Evolutionary conservation across 768 basidiomycete species (phyloP), one percentile per base, ranked within the genome.

Genomic region (Daedaleopsis nitida): DNA sequence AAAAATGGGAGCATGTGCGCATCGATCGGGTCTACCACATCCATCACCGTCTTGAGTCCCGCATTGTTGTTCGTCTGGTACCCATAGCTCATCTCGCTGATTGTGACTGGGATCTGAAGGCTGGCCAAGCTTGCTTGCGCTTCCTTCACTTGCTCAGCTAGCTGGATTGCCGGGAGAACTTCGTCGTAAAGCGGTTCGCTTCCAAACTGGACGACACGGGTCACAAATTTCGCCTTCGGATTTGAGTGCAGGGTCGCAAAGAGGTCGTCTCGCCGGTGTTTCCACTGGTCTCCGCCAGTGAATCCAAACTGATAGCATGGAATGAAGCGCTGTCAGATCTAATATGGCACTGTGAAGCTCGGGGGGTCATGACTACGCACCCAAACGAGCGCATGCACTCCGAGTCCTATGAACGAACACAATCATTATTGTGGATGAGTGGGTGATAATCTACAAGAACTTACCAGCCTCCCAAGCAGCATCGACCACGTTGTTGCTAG

Each of bases 361-460:
- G 37, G 37, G 8, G 17, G 17, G 10, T 5, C 3, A 3, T 11
- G 39, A 10, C 3, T 52, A 24, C 80, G 65, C 67, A 88, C 88
- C 88, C 88, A 91, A 61, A 91, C 83, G 19, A 90, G 73, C 17
- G 87, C 86, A 62, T 91, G 88, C 8, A 91, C 86, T 44, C 89
- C 88, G 32, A 91, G 71, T 17, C 82, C 78, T 52, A 13, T 49
- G 12, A 32, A 32, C 27, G 27, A 32, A 32, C 21, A 17, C 9
- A 11, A 48, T 51, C 3, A 50, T 38, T 6, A 4, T 50, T 5
- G 49, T 32, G 39, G 17, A 3, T 42, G 39, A 13, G 5, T 42
- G 10, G 17, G 39, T 11, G 13, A 24, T 10, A 21, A 42, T 6
- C 11, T 24, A 2, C 23, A 10, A 23, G 32, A 16, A 16, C 52